Conservation (phyloP, 192 early-diverging fungal species). For the Jimgerdemannia flammicorona region DNA sequence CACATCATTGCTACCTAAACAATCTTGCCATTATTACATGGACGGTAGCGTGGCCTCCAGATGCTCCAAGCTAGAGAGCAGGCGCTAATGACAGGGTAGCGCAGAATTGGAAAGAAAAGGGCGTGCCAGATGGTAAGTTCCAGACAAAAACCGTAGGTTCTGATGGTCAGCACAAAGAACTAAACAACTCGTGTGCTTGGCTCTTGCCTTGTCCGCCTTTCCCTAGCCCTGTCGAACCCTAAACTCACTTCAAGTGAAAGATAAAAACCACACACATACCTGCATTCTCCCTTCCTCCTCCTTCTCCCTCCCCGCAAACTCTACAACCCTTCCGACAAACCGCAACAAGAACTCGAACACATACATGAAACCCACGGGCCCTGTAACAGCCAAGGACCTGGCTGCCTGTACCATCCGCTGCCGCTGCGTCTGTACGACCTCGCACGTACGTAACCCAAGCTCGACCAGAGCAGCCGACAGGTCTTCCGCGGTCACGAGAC, state of each 20-base stretch:
- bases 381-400: constrained; percentile 15
- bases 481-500: constrained; percentile 5
- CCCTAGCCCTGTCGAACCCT: neutral
- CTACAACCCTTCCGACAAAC: constrained; percentile 27
- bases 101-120: neutral
- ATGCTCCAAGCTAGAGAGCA: neutral
- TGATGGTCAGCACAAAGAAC: too few relatives aligned
- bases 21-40: neutral
- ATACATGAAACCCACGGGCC: constrained; percentile 16
- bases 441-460: constrained; percentile 18
- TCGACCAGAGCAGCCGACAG: constrained; percentile 20
- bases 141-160: neutral
- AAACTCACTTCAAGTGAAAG: neutral
- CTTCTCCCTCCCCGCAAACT: constrained; percentile 25
- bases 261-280: neutral
- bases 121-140: neutral
- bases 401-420: constrained; percentile 1
- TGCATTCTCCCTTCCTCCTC: neutral
- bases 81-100: neutral
- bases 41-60: neutral
- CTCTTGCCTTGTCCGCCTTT: too few relatives aligned
- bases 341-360: constrained; percentile 26
- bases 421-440: constrained; percentile 24
- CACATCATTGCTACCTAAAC: too few relatives aligned
- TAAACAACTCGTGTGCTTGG: too few relatives aligned